These are phyloP conservation scores for Leccinum disarticulatum DNA, from an alignment of 768 basidiomycete genomes.

Conservation along the genomic window DNA sequence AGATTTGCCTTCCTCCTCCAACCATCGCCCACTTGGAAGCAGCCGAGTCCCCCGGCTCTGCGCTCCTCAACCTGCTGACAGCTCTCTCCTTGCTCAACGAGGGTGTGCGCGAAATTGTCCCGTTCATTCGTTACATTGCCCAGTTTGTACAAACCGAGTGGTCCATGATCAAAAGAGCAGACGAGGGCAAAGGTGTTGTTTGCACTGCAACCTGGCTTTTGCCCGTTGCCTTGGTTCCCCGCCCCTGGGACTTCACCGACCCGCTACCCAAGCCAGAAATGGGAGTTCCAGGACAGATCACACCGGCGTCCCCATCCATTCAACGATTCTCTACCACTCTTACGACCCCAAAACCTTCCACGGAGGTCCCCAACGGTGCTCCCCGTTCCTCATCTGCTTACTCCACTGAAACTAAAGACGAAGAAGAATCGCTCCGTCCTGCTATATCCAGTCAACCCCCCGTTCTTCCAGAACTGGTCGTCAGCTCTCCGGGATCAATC, in stretches of 20 bases:
- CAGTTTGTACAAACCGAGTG: slow-evolving; percentile 81
- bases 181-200: slow-evolving; percentile 76
- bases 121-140: slow-evolving; percentile 80
- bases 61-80: slow-evolving; percentile 73
- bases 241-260: slow-evolving; percentile 75
- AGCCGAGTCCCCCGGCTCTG: slow-evolving; percentile 54
- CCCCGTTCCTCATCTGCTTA: slow-evolving; percentile 32
- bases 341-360: slow-evolving; percentile 30
- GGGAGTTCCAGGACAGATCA: slow-evolving; percentile 12
- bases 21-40: slow-evolving; percentile 61
- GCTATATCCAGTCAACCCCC: slow-evolving; percentile 31
- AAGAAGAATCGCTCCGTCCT: slow-evolving; percentile 21
- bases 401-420: slow-evolving; percentile 31
- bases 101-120: slow-evolving; percentile 80
- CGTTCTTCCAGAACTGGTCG: slow-evolving; percentile 35
- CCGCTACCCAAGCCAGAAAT: slow-evolving; percentile 33
- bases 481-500: slow-evolving; percentile 34
- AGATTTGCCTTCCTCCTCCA: slow-evolving; percentile 72
- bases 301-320: slow-evolving; percentile 24
- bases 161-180: slow-evolving; percentile 56
- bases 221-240: slow-evolving; percentile 76
- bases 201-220: slow-evolving; percentile 91
- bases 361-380: slow-evolving; percentile 16
- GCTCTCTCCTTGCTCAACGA: slow-evolving; percentile 67
- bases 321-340: slow-evolving; percentile 25